These are phyloP conservation scores for Wickerhamomyces kurtzmanii DNA, from an alignment of 805 yeast species.

Conservation along the genomic window DNA sequence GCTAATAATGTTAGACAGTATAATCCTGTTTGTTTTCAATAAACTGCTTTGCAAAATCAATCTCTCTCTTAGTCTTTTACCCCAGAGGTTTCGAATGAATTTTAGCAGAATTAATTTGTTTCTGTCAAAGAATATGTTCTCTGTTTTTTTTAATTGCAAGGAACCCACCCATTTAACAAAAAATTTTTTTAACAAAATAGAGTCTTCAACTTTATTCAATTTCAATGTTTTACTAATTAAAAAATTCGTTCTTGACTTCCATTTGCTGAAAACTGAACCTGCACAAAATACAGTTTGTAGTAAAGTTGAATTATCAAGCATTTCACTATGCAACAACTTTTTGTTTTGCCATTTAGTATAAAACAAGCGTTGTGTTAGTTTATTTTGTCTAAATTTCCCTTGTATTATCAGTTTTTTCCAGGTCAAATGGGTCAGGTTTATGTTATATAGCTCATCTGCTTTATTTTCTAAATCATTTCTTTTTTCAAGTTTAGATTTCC, in stretches of 20 bases:
- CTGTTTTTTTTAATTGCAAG: constrained; percentile 3
- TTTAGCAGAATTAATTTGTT: too few relatives aligned
- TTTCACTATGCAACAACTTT: not conserved
- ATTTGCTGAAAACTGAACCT: constrained; percentile 15
- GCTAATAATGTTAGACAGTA: too few relatives aligned
- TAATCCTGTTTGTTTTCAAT: too few relatives aligned
- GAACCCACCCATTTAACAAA: constrained; percentile 5
- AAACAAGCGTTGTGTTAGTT: not conserved
- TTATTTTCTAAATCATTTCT: not conserved
- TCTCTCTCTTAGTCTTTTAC: too few relatives aligned
- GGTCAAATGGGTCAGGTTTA: constrained; percentile 1
- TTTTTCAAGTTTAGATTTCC: constrained; percentile 6
- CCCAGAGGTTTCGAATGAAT: too few relatives aligned
- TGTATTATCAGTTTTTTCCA: constrained; percentile 8
- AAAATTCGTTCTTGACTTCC: constrained; percentile 6
- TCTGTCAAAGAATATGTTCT: constrained; percentile 6
- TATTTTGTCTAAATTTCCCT: not conserved
- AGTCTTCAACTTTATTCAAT: not conserved
- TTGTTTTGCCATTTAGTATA: constrained; percentile 8
- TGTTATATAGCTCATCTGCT: constrained; percentile 4
- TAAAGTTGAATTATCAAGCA: constrained; percentile 7
- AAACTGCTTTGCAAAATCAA: too few relatives aligned
- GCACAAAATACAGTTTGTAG: constrained; percentile 12
- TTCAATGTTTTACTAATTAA: not conserved
- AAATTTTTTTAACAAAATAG: not conserved